A percentile compares a stretch with the other conserved stretches of the same genome.
Evolutionary conservation across 2,329 filamentous ascomycete genomes (phyloP).

Genomic region (Penicillium italicum): DNA sequence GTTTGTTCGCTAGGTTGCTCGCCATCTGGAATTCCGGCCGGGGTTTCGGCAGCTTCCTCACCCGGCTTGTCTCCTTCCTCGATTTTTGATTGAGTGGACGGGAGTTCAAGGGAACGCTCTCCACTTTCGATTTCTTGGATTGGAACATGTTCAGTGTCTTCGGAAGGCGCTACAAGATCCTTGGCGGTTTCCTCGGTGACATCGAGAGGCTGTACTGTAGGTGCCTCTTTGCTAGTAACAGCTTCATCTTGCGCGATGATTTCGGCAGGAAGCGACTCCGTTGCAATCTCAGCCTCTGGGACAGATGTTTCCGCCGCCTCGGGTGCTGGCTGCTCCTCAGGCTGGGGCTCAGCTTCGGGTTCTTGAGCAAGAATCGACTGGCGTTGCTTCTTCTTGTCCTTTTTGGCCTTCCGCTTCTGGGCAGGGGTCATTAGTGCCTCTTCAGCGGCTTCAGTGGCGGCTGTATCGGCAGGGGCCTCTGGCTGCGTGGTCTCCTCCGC

Average conservation of each 20-base stretch:
- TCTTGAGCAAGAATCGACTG: slow-evolving; percentile 16
- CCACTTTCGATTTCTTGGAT: not conserved
- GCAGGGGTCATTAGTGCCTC: not conserved
- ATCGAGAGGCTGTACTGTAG: not conserved
- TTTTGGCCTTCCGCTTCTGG: slow-evolving; percentile 23
- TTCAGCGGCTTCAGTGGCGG: not conserved
- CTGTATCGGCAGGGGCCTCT: not conserved
- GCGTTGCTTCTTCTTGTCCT: slow-evolving; percentile 28
- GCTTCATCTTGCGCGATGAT: not conserved
- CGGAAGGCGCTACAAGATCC: not conserved
- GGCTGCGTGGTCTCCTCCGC: not conserved
- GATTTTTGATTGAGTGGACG: not conserved
- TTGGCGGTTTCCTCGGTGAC: not conserved
- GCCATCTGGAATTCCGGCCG: not conserved
- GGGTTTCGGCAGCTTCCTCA: not conserved
- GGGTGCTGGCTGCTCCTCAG: not conserved
- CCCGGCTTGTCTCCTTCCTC: slow-evolving; percentile 1
- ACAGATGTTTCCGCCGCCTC: not conserved
- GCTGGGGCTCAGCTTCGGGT: not conserved
- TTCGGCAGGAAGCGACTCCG: not conserved
- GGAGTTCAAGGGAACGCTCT: not conserved
- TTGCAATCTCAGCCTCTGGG: not conserved
- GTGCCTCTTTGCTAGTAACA: not conserved
- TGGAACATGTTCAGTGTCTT: not conserved
- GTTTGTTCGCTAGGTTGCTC: not conserved